A percentile compares a stretch with the other conserved stretches of the same genome.
Conservation (phyloP, 2,329 filamentous ascomycete species). For the Cucurbitaria berberidis region DNA sequence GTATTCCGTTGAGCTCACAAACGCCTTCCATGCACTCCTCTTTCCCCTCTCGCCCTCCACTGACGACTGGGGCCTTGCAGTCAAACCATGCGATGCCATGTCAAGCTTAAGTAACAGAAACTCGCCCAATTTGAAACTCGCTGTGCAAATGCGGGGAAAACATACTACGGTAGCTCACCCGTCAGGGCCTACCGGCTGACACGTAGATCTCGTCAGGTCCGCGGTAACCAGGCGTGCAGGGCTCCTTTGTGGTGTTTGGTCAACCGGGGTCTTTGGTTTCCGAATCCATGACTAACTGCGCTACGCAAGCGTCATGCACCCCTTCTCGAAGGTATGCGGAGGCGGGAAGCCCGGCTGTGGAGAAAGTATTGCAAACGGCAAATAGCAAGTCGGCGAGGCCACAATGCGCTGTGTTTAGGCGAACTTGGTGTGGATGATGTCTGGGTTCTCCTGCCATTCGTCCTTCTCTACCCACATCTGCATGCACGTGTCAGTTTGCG, state of each 20-base stretch:
- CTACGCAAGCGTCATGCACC: conserved; percentile 39
- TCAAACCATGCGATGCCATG: conserved; percentile 22
- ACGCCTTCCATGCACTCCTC: conserved; percentile 42
- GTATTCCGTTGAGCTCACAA: conserved; percentile 43
- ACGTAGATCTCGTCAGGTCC: conserved; percentile 28
- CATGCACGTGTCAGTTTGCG: conserved; percentile 36
- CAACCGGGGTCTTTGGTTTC: conserved; percentile 27
- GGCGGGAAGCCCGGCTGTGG: conserved; percentile 40
- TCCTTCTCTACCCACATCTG: conserved; percentile 99
- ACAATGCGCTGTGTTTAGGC: conserved; percentile 59
- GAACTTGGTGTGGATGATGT: conserved; percentile 98
- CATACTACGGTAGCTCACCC: conserved; percentile 41
- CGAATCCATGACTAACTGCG: conserved; percentile 47
- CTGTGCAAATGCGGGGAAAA: conserved; percentile 45
- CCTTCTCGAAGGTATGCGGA: conserved; percentile 37
- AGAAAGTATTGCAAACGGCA: conserved; percentile 22
- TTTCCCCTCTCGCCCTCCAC: conserved; percentile 10
- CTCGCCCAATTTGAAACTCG: conserved; percentile 24
- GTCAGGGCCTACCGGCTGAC: conserved; percentile 29
- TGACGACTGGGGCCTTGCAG: conserved; percentile 18
- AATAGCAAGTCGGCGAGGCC: conserved; percentile 27
- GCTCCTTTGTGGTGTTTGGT: conserved; percentile 29
- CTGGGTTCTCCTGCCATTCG: conserved; percentile 99
- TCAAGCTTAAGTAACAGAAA: conserved; percentile 46
- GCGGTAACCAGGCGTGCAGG: conserved; percentile 28